Evolutionary conservation across 2,329 filamentous ascomycete species (phyloP).

Genomic region (Penicillium sp.): DNA sequence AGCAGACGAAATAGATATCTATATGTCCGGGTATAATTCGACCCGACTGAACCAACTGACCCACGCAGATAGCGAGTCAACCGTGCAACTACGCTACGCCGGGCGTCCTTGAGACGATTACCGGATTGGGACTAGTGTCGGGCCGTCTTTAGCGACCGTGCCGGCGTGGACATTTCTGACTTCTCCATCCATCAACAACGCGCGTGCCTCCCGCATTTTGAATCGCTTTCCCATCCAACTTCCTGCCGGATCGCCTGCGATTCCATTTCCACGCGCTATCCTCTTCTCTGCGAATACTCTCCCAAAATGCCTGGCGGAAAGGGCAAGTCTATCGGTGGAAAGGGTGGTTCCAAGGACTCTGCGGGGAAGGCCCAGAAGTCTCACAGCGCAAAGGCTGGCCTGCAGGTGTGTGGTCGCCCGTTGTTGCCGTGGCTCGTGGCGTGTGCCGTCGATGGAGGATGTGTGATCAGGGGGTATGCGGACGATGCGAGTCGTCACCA

Average conservation of each 20-base stretch:
- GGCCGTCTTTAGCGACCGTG: conserved; percentile 38
- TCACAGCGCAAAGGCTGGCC: conserved; percentile 89
- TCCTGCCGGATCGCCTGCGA: conserved; percentile 22
- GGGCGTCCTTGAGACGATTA: conserved; percentile 13
- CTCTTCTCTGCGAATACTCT: conserved; percentile 25
- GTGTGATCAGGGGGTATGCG: conserved; percentile 4
- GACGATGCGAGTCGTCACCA: conserved; percentile 10
- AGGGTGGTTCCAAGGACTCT: conserved; percentile 79
- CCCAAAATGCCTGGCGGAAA: conserved; percentile 77
- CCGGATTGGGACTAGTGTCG: conserved; percentile 40
- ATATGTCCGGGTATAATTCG: background rate
- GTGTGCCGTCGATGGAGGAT: background rate
- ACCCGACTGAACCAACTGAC: background rate
- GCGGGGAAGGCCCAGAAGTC: conserved; percentile 89
- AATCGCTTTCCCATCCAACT: conserved; percentile 32
- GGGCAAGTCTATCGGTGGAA: conserved; percentile 88
- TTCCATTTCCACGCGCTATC: conserved; percentile 27
- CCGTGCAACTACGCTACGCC: background rate
- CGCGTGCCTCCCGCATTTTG: conserved; percentile 30
- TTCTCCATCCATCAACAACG: conserved; percentile 47
- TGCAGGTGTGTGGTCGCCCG: conserved; percentile 69
- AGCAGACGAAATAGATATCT: background rate
- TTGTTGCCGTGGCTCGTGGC: background rate
- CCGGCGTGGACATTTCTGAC: conserved; percentile 40
- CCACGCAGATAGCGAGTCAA: background rate